phyloP scores from a whole-genome alignment of 2,329 filamentous ascomycete genomes.

The Xylaria sp. region DNA sequence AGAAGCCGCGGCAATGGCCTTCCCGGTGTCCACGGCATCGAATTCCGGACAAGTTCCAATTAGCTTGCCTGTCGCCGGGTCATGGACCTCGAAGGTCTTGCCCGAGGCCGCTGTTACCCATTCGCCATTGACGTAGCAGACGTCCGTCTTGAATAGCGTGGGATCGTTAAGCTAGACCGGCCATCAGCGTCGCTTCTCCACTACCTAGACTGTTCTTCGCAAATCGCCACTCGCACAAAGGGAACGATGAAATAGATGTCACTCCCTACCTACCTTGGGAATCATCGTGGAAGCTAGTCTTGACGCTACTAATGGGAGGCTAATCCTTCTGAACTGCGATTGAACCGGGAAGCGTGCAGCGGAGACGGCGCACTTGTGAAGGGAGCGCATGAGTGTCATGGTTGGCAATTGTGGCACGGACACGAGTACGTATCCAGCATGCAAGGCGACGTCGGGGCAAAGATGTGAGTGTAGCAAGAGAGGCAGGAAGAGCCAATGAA shows the following conservation, averaged over 20 bases:
- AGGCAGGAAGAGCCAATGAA: neutral
- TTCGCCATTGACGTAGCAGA: slow-evolving; percentile 84
- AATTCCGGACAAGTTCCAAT: slow-evolving; percentile 87
- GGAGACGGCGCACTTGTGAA: slow-evolving; percentile 24
- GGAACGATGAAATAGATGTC: too few species aligned
- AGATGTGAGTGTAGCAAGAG: too few species aligned
- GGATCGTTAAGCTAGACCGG: slow-evolving; percentile 62
- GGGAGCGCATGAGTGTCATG: slow-evolving; percentile 28
- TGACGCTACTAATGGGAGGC: slow-evolving; percentile 27
- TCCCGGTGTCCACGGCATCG: slow-evolving; percentile 67
- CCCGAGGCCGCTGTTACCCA: slow-evolving; percentile 82
- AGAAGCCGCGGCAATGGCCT: slow-evolving; percentile 77
- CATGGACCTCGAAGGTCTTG: slow-evolving; percentile 83
- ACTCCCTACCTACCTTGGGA: slow-evolving; percentile 23
- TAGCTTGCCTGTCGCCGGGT: slow-evolving; percentile 74
- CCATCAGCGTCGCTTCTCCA: neutral
- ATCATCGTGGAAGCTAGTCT: slow-evolving; percentile 30
- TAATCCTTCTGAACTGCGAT: slow-evolving; percentile 30
- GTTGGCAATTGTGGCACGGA: neutral
- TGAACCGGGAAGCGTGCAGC: slow-evolving; percentile 24
- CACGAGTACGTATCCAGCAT: neutral
- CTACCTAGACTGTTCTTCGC: neutral
- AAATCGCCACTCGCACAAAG: neutral
- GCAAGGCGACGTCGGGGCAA: neutral
- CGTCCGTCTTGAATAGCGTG: slow-evolving; percentile 76